These are phyloP conservation scores for Pascua sp. DNA, from an alignment of 1,284 basidiomycete species.

Conservation along the genomic window DNA sequence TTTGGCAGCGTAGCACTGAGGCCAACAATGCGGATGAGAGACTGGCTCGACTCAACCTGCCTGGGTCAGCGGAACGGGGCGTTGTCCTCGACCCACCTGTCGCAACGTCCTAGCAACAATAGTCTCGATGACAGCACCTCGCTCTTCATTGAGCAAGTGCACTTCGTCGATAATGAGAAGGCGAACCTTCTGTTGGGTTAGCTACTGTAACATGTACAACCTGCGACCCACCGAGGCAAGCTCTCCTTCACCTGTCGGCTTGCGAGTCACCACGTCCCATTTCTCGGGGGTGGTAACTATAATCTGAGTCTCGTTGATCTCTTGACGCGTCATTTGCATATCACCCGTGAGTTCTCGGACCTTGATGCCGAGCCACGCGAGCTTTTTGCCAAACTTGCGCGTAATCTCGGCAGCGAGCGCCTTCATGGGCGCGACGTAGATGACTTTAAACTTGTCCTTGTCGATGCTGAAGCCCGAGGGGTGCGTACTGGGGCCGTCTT, in stretches of 20 bases:
- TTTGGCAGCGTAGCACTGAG: constrained; percentile 98
- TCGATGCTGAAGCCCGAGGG: constrained; percentile 57
- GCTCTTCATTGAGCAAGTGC: constrained; percentile 94
- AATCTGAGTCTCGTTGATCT: constrained; percentile 94
- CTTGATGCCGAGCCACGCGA: constrained; percentile 83
- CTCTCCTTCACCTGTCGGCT: constrained; percentile 94
- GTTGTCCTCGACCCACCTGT: constrained; percentile 57
- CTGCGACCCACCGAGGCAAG: constrained; percentile 70
- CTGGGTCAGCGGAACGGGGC: neutral
- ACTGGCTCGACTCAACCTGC: constrained; percentile 93
- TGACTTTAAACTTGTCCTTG: constrained; percentile 83
- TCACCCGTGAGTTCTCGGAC: constrained; percentile 96
- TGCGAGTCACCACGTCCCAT: constrained; percentile 99
- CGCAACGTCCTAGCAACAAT: constrained; percentile 94
- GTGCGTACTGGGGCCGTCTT: constrained; percentile 39
- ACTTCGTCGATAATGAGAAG: constrained; percentile 98
- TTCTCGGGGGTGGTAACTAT: constrained; percentile 99
- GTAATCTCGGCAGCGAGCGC: constrained; percentile 94
- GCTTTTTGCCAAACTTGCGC: constrained; percentile 81
- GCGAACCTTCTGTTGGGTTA: constrained; percentile 68
- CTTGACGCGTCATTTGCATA: constrained; percentile 93
- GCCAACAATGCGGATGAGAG: constrained; percentile 95
- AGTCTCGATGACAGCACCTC: constrained; percentile 96
- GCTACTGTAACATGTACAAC: neutral
- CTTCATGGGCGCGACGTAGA: constrained; percentile 99